phyloP scores from a whole-genome alignment of 2,329 filamentous ascomycete genomes.

The Ustilaginoidea virens region DNA sequence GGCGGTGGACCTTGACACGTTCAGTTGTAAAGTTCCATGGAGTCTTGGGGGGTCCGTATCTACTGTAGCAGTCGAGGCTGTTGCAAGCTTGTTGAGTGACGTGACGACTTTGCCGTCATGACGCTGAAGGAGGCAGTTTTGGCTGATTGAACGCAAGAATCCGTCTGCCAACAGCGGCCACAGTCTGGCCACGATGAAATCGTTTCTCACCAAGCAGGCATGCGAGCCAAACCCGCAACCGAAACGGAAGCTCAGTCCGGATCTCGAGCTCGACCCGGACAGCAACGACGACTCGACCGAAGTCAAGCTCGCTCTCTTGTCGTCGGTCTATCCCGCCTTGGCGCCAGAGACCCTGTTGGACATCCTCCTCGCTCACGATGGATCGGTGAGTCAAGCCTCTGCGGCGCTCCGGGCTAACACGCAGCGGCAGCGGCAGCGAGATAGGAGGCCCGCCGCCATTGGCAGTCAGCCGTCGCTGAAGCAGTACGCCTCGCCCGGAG shows the following conservation, averaged over 20 bases:
- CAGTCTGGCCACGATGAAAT: conserved; percentile 38
- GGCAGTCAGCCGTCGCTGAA: conserved; percentile 50
- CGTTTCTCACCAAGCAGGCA: conserved; percentile 33
- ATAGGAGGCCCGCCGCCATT: conserved; percentile 22
- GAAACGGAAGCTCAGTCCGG: conserved; percentile 30
- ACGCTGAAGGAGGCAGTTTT: not conserved
- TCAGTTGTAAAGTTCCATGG: too few relatives aligned
- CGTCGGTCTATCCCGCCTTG: conserved; percentile 55
- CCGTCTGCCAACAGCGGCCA: too few relatives aligned
- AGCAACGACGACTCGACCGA: conserved; percentile 55
- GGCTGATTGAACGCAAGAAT: too few relatives aligned
- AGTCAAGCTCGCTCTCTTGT: conserved; percentile 69
- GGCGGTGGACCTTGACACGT: too few relatives aligned
- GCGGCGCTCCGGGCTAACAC: conserved; percentile 29
- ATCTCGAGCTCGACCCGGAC: conserved; percentile 9
- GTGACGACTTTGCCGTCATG: too few relatives aligned
- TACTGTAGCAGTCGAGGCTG: too few relatives aligned
- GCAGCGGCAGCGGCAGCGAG: conserved; percentile 1
- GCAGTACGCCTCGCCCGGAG: conserved; percentile 23
- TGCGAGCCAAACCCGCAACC: too few relatives aligned
- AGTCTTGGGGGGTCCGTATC: too few relatives aligned
- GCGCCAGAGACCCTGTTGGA: conserved; percentile 60
- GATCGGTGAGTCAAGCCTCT: conserved; percentile 54
- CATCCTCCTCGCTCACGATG: conserved; percentile 60
- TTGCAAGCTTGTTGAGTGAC: too few relatives aligned